phyloP scores from a whole-genome alignment of 2,329 filamentous ascomycete genomes.

The Ophiognomonia clavigignenti-juglandacearum region DNA sequence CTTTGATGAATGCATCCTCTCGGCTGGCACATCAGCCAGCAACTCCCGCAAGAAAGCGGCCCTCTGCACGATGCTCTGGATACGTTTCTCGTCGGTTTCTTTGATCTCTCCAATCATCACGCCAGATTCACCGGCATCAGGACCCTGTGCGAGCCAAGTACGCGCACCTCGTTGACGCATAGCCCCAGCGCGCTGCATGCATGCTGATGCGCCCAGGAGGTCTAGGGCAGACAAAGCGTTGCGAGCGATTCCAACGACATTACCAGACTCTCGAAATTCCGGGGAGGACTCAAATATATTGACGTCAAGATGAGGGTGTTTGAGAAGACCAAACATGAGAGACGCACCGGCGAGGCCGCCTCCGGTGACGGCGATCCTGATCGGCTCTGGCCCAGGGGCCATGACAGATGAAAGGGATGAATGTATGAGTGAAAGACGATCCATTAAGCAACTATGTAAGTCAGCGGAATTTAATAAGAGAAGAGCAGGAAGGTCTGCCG shows the following conservation, averaged over 20 bases:
- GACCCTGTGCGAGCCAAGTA: background rate
- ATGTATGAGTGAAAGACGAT: too few species aligned
- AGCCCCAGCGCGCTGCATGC: background rate
- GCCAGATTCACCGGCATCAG: background rate
- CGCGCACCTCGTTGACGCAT: background rate
- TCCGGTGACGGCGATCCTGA: background rate
- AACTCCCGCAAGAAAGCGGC: background rate
- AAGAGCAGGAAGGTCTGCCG: too few species aligned
- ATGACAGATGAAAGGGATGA: too few species aligned
- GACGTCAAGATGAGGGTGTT: background rate
- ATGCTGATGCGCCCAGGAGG: background rate
- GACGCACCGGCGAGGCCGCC: background rate
- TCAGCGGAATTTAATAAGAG: too few species aligned
- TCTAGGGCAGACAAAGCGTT: background rate
- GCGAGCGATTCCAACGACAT: background rate
- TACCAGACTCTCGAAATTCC: background rate
- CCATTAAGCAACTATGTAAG: too few species aligned
- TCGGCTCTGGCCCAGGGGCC: too few species aligned
- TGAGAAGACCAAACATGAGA: background rate
- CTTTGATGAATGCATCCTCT: background rate
- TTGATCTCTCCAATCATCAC: background rate
- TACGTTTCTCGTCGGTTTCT: background rate
- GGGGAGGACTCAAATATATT: background rate
- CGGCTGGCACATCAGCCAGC: background rate
- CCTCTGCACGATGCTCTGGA: background rate